Base-by-base conservation (phyloP, 306 rosid species). In the Heteromeles arbutifolia region DNA sequence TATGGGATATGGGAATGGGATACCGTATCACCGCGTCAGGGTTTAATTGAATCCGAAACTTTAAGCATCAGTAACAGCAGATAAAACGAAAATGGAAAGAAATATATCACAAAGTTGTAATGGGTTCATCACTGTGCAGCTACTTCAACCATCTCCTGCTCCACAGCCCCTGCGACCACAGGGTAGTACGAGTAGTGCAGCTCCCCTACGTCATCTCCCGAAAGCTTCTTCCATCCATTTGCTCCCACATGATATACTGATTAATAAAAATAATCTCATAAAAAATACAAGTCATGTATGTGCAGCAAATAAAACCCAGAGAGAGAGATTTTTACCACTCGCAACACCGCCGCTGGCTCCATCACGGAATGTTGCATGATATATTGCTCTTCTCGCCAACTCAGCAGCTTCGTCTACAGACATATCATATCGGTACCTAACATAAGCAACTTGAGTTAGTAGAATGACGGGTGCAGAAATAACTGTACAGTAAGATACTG, bases 281-380 rank as follows among this genome's bases (percentile, higher is more conserved):
- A 45, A 70, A 53, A 24, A 57, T 74, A 6, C 18, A 32, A 67
- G 25, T 69, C 78, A 41, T 70, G 48, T 32, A n/a, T 9, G 26
- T 34, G 59, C 53, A 12, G 7, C 3, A 21, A 34, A 7, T 8
- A 70, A 58, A 37, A 7, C 41, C 41, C 9, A 58, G 61, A 32
- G 22, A 25, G 67, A 69, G 77, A 19, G 56, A 9, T 2, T 14
- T 48, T 15, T 86, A 95, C 98, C 96, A 56, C 98, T 89, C 25
- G 93, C 98, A 80, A 90, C 97, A 82, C 98, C 99, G 81, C 97
- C 99, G 72, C 99, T 95, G 53, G 97, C 99, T 72, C 97, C 99
- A 81, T 95, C 97, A 73, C 96, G 92, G 69, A 92, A 92, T 66
- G 99, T 95, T 56, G 97, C 99, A 79, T 95, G 97, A 85, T 95